phyloP scores from a whole-genome alignment of 345 rosid species.

The Hevea brasiliensis region DNA sequence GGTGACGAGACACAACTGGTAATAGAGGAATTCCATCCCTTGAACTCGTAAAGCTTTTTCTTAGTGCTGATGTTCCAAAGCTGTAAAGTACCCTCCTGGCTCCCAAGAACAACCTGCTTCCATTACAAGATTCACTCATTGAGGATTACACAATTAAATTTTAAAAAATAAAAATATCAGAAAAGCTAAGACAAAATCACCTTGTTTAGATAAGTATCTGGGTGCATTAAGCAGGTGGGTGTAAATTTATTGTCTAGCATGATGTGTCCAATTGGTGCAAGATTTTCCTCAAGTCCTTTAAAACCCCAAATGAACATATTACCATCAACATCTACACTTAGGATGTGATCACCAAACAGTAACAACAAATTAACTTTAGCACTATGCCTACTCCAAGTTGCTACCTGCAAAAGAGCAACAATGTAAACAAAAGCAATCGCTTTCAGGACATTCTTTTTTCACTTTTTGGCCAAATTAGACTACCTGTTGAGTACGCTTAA shows the following conservation, averaged over 20 bases:
- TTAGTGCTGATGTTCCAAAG: constrained; percentile 94
- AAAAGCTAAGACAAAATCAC: constrained; percentile 29
- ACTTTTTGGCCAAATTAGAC: not conserved
- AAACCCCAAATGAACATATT: constrained; percentile 76
- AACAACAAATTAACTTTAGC: constrained; percentile 73
- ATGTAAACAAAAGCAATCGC: not conserved
- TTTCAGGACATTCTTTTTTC: not conserved
- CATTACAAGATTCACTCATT: not conserved
- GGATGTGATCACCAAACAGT: constrained; percentile 78
- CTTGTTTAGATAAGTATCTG: constrained; percentile 93
- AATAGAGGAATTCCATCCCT: constrained; percentile 78
- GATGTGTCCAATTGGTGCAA: constrained; percentile 63
- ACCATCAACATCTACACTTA: constrained; percentile 76
- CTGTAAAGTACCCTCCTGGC: constrained; percentile 84
- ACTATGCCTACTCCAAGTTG: constrained; percentile 77
- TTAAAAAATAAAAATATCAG: not conserved
- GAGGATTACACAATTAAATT: not conserved
- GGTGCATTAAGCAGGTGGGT: constrained; percentile 83
- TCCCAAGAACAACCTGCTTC: constrained; percentile 75
- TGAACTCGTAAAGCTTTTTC: constrained; percentile 74
- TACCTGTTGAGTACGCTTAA: constrained; percentile 87
- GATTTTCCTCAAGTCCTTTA: constrained; percentile 64
- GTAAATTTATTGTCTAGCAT: constrained; percentile 53
- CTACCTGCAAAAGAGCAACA: constrained; percentile 46
- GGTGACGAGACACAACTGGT: constrained; percentile 87